Percentiles rank a stretch among this genome's conserved stretches.
Evolutionary conservation across 805 yeast species (phyloP).

Genomic region (Teunomyces lycoperdinae): DNA sequence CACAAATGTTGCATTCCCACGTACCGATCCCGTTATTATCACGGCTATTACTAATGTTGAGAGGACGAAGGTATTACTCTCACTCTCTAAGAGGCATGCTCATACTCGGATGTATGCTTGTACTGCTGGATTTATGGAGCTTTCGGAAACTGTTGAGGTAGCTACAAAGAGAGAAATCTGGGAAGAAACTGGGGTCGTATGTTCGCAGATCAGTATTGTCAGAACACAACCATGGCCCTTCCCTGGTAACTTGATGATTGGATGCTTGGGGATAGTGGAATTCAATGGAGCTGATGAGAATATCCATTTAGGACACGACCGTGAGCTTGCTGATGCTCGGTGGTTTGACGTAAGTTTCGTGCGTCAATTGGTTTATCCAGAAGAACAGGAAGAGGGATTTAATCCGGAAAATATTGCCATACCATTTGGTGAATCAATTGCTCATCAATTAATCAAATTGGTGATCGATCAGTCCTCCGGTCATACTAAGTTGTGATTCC

Average conservation of each 20-base stretch:
- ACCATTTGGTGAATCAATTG: conserved; percentile 46
- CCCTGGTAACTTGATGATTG: conserved; percentile 91
- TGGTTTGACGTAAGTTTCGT: conserved; percentile 72
- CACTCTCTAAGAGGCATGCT: conserved; percentile 63
- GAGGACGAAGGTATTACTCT: conserved; percentile 63
- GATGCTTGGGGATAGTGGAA: conserved; percentile 80
- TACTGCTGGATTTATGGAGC: conserved; percentile 95
- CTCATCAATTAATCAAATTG: conserved; percentile 41
- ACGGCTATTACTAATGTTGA: conserved; percentile 68
- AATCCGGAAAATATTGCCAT: conserved; percentile 38
- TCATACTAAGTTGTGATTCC: neutral
- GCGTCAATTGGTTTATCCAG: conserved; percentile 31
- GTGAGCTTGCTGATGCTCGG: conserved; percentile 79
- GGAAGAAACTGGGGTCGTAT: conserved; percentile 90
- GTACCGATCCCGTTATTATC: conserved; percentile 88
- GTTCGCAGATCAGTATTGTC: conserved; percentile 54
- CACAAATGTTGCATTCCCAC: conserved; percentile 82
- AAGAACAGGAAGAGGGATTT: conserved; percentile 17
- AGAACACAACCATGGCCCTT: conserved; percentile 97
- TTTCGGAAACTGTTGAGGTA: conserved; percentile 86
- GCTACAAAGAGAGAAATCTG: conserved; percentile 87
- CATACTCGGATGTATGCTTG: conserved; percentile 64
- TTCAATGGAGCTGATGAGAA: conserved; percentile 61
- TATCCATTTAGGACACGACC: conserved; percentile 75
- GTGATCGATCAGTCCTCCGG: conserved; percentile 29